Percentiles rank a stretch among this genome's conserved stretches.
These are phyloP conservation scores for Cruciata laevipes DNA, from an alignment of 257 asterid genomes.

Conservation along the genomic window DNA sequence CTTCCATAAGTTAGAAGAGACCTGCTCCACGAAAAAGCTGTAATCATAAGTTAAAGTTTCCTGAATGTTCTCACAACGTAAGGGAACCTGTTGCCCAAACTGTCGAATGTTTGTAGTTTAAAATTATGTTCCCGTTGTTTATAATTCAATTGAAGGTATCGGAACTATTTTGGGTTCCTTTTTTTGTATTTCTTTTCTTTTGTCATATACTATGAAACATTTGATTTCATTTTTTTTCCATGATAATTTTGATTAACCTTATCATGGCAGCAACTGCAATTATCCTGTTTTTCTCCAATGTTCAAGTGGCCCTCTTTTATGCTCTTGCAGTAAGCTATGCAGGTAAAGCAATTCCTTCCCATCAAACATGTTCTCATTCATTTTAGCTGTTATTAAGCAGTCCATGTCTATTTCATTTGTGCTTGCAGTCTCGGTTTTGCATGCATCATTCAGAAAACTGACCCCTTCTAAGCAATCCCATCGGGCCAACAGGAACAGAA, in stretches of 20 bases:
- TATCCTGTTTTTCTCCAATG: constrained; percentile 53
- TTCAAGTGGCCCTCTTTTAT: constrained; percentile 59
- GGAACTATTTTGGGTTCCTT: too few species aligned
- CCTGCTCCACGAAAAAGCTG: background rate
- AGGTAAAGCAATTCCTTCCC: constrained; percentile 33
- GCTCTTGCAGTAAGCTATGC: constrained; percentile 65
- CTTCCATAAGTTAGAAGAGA: background rate
- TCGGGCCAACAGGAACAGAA: constrained; percentile 34
- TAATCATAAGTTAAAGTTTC: background rate
- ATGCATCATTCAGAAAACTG: constrained; percentile 79
- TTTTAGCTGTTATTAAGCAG: background rate
- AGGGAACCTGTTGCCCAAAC: background rate
- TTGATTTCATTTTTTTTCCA: background rate
- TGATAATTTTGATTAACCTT: constrained; percentile 19
- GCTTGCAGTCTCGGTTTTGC: constrained; percentile 69
- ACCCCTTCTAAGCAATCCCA: constrained; percentile 51
- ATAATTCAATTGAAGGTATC: too few species aligned
- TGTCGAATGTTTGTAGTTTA: background rate
- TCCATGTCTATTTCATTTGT: background rate
- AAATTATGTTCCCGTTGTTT: background rate
- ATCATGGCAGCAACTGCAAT: constrained; percentile 61
- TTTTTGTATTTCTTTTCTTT: too few species aligned
- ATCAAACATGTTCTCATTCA: background rate
- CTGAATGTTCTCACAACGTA: background rate
- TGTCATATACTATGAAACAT: too few species aligned